Evolutionary conservation across 495 filamentous ascomycete species (phyloP).

Genomic region (Pyrenula aspistea): DNA sequence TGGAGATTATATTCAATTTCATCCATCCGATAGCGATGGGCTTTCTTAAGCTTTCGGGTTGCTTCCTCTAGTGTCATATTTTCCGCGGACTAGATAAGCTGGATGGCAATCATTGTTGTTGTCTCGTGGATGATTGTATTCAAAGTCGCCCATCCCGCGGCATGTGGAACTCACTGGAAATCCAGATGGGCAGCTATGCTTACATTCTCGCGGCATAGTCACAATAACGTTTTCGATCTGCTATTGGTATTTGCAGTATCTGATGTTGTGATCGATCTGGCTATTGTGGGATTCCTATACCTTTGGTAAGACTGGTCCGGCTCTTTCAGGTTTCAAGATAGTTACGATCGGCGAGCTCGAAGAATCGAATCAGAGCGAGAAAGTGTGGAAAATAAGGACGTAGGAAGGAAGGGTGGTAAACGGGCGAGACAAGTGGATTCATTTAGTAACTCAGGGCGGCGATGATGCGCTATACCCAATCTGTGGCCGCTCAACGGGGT

Average conservation of each 20-base stretch:
- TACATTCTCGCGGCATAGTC: background rate
- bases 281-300: background rate
- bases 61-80: background rate
- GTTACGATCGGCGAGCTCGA: too few species aligned
- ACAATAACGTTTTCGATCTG: background rate
- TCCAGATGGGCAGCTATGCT: background rate
- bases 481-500: too few species aligned
- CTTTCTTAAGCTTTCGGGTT: background rate
- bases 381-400: too few species aligned
- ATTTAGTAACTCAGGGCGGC: too few species aligned
- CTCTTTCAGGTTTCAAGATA: too few species aligned
- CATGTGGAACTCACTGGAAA: background rate
- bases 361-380: too few species aligned
- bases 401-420: too few species aligned
- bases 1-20: background rate
- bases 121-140: background rate
- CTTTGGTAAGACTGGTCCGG: background rate
- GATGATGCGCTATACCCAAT: too few species aligned
- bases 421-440: too few species aligned
- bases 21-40: background rate
- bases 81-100: background rate
- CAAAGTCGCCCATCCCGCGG: background rate
- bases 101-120: background rate
- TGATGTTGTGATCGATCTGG: background rate
- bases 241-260: background rate